Conservation (phyloP, 768 basidiomycete genomes). For the Daedaleopsis nitida region DNA sequence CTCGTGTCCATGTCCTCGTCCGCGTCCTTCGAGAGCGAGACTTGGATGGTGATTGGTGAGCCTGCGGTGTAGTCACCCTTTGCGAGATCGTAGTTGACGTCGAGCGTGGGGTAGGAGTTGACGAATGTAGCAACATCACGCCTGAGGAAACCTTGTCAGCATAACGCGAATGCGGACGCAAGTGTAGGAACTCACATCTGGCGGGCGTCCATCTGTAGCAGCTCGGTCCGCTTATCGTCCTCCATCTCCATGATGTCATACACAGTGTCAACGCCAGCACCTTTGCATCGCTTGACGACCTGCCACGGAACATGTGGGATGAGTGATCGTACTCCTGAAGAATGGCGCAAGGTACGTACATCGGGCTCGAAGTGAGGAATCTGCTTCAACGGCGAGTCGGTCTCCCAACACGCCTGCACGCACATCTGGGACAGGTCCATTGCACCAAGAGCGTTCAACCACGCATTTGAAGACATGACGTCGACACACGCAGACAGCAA, state of each 20-base stretch:
- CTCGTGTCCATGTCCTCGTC: conserved; percentile 58
- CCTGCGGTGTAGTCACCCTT: conserved; percentile 87
- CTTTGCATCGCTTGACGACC: conserved; percentile 85
- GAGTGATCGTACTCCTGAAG: neutral
- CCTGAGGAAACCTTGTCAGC: conserved; percentile 47
- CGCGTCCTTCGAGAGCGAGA: conserved; percentile 77
- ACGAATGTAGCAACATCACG: conserved; percentile 93
- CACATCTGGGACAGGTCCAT: conserved; percentile 99
- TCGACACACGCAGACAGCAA: conserved; percentile 93
- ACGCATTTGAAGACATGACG: conserved; percentile 97
- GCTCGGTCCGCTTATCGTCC: conserved; percentile 78
- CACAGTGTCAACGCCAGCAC: conserved; percentile 80
- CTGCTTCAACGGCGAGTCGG: conserved; percentile 92
- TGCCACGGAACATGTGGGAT: conserved; percentile 28
- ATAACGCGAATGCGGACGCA: neutral
- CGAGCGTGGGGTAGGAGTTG: conserved; percentile 96
- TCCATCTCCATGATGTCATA: conserved; percentile 99
- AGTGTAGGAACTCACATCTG: conserved; percentile 73
- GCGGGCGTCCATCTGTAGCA: conserved; percentile 80
- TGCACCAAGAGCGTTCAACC: conserved; percentile 90
- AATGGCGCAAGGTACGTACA: conserved; percentile 38
- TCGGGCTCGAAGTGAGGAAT: conserved; percentile 95
- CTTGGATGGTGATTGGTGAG: conserved; percentile 78
- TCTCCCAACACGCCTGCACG: conserved; percentile 97
- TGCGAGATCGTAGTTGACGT: conserved; percentile 84